Conservation (phyloP, 768 basidiomycete genomes). For the Astraeus odoratus region DNA sequence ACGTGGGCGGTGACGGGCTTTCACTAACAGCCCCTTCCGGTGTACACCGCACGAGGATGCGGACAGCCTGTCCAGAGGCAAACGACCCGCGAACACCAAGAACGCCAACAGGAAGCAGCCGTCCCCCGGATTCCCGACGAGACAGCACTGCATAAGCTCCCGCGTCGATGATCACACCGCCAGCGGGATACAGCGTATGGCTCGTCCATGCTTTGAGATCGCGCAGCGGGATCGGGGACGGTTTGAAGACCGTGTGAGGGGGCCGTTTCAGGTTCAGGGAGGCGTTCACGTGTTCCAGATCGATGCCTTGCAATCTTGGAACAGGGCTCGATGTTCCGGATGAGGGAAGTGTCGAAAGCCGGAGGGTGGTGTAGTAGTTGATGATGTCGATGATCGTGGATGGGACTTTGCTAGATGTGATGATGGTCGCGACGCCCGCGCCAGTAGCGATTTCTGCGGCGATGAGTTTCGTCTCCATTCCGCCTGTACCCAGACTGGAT, state of each 20-base stretch:
- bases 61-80: slow-evolving; percentile 91
- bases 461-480: slow-evolving; percentile 99
- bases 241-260: slow-evolving; percentile 83
- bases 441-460: slow-evolving; percentile 96
- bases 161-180: slow-evolving; percentile 79
- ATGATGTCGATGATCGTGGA: slow-evolving; percentile 75
- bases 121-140: slow-evolving; percentile 80
- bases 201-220: slow-evolving; percentile 96
- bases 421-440: slow-evolving; percentile 89
- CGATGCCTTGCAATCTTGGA: slow-evolving; percentile 15
- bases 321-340: slow-evolving; percentile 22
- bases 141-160: slow-evolving; percentile 87
- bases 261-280: slow-evolving; percentile 40
- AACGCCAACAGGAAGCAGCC: slow-evolving; percentile 89
- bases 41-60: slow-evolving; percentile 54
- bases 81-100: slow-evolving; percentile 82
- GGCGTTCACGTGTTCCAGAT: slow-evolving; percentile 19
- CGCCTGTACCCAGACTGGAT: slow-evolving; percentile 91
- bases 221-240: slow-evolving; percentile 60
- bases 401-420: slow-evolving; percentile 78
- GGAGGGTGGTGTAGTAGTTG: slow-evolving; percentile 55
- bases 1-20: slow-evolving; percentile 18
- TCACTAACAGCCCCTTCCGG: slow-evolving; percentile 15
- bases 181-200: slow-evolving; percentile 89
- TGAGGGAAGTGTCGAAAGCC: slow-evolving; percentile 31